Evolutionary conservation across 2,329 filamentous ascomycete genomes (phyloP).

Genomic region (Colletotrichum neosansevieriae): DNA sequence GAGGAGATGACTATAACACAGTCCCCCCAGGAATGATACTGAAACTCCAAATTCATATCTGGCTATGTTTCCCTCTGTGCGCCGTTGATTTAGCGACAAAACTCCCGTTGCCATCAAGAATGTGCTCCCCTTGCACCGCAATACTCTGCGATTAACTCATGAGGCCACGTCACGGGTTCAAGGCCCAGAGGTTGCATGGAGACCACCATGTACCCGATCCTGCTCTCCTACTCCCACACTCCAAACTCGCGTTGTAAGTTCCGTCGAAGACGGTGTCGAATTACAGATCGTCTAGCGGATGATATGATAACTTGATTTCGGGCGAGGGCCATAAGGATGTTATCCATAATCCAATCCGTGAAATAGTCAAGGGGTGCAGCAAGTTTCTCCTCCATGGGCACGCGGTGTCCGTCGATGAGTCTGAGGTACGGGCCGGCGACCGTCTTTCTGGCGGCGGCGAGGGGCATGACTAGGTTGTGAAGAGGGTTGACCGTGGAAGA

Average conservation of each 20-base stretch:
- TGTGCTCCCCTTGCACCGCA: neutral
- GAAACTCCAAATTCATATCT: neutral
- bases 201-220: neutral
- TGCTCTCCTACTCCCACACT: neutral
- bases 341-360: constrained; percentile 1
- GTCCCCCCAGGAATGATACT: neutral
- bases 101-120: neutral
- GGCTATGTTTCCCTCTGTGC: neutral
- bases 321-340: neutral
- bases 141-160: neutral
- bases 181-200: neutral
- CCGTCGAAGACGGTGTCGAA: neutral
- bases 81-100: neutral
- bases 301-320: neutral
- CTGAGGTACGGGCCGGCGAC: neutral
- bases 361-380: neutral
- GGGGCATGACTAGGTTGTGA: neutral
- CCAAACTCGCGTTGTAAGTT: neutral
- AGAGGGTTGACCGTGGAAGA: neutral
- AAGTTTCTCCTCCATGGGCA: neutral
- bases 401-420: neutral
- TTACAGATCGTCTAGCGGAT: neutral
- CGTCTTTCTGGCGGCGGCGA: neutral
- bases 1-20: neutral
- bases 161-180: neutral